A percentile compares a stretch with the other conserved stretches of the same genome.
These are phyloP conservation scores for Inonotus hispidus DNA, from an alignment of 1,284 basidiomycete species.

Conservation along the genomic window DNA sequence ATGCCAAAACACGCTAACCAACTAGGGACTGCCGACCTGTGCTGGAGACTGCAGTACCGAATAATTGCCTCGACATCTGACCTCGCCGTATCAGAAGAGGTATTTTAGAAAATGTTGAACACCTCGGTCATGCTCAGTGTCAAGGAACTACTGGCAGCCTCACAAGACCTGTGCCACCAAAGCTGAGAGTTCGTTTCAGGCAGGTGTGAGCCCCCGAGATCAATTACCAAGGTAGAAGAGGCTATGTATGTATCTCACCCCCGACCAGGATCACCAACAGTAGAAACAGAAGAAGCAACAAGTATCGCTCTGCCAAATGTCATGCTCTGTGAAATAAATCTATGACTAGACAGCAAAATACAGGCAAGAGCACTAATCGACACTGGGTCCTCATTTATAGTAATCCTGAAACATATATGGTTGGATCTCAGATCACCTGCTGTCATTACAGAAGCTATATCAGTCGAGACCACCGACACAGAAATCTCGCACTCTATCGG, in stretches of 20 bases:
- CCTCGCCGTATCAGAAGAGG: background rate
- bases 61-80: background rate
- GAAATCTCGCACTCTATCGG: background rate
- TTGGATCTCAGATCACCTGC: background rate
- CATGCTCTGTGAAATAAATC: background rate
- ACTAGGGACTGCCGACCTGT: too few relatives aligned
- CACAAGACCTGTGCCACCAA: background rate
- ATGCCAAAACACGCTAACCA: too few relatives aligned
- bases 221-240: background rate
- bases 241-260: too few relatives aligned
- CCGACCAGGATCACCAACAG: too few relatives aligned
- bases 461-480: background rate
- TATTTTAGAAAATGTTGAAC: background rate
- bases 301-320: too few relatives aligned
- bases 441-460: background rate
- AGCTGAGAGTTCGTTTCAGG: background rate
- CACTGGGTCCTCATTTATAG: background rate
- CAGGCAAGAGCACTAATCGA: background rate
- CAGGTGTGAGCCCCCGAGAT: background rate
- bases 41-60: background rate
- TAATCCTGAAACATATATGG: background rate
- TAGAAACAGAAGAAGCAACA: too few relatives aligned
- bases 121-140: too few relatives aligned
- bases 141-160: background rate
- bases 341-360: background rate